phyloP scores from a whole-genome alignment of 2,329 filamentous ascomycete species.

The Xylariaceae sp. region DNA sequence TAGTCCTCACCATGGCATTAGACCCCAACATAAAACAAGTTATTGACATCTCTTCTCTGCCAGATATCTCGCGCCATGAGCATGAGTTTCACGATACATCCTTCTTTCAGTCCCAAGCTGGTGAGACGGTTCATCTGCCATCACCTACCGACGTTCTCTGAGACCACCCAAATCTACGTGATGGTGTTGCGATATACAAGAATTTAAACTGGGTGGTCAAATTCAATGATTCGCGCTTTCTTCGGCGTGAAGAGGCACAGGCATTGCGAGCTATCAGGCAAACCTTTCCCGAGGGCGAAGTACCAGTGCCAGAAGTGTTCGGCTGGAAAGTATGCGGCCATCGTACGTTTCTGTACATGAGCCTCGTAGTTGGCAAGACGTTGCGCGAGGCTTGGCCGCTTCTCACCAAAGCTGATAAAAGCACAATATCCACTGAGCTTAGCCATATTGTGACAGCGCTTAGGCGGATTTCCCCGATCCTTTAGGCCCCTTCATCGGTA shows the following conservation, averaged over 20 bases:
- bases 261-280: constrained; percentile 11
- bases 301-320: constrained; percentile 15
- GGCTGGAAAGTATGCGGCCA: constrained; percentile 7
- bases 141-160: constrained; percentile 14
- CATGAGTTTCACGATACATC: constrained; percentile 19
- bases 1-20: constrained; percentile 10
- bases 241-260: constrained; percentile 15
- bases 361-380: constrained; percentile 13
- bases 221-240: constrained; percentile 5
- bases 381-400: constrained; percentile 12
- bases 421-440: constrained; percentile 12
- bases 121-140: constrained; percentile 7
- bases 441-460: constrained; percentile 12
- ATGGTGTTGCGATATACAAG: constrained; percentile 7
- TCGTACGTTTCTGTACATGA: constrained; percentile 15
- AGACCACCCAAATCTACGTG: constrained; percentile 9
- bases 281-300: constrained; percentile 15
- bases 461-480: constrained; percentile 8
- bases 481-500: constrained; percentile 17
- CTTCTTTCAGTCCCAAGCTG: constrained; percentile 17
- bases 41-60: constrained; percentile 18
- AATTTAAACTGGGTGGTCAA: constrained; percentile 14
- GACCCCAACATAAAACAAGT: constrained; percentile 9
- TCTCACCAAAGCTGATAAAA: constrained; percentile 16
- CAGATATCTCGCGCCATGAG: constrained; percentile 15